A percentile compares a stretch with the other conserved stretches of the same genome.
These are phyloP conservation scores for Aspergillus novofumigatus DNA, from an alignment of 2,329 filamentous ascomycete genomes.

Conservation along the genomic window DNA sequence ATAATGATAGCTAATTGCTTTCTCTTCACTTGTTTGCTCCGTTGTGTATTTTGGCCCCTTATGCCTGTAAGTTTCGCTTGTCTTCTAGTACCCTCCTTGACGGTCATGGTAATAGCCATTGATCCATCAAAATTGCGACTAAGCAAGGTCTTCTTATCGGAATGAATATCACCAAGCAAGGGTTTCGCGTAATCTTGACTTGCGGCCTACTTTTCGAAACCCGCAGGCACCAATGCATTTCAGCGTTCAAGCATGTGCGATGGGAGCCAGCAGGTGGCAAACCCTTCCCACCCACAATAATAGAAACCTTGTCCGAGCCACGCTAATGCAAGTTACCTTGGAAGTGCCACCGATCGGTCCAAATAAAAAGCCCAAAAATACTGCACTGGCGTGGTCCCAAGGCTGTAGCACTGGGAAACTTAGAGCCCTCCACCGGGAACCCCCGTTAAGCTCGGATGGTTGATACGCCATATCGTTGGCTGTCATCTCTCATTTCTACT, in stretches of 20 bases:
- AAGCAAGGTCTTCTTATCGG: not conserved
- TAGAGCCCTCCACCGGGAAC: slow-evolving; percentile 21
- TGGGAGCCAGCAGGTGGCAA: not conserved
- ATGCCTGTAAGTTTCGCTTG: not conserved
- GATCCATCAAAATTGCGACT: not conserved
- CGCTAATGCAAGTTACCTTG: slow-evolving; percentile 39
- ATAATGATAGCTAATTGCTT: too few species aligned
- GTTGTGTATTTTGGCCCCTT: not conserved
- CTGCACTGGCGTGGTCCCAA: slow-evolving; percentile 24
- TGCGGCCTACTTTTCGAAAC: not conserved
- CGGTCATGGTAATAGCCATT: not conserved
- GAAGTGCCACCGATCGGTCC: slow-evolving; percentile 13
- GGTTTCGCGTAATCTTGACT: not conserved
- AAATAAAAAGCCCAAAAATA: slow-evolving; percentile 3
- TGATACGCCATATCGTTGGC: not conserved
- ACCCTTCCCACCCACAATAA: not conserved
- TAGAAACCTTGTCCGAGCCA: slow-evolving; percentile 18
- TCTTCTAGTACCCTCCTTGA: not conserved
- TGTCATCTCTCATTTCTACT: not conserved
- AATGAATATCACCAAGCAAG: not conserved
- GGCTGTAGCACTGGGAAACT: slow-evolving; percentile 35
- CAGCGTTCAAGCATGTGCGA: not conserved
- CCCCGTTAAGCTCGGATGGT: slow-evolving; percentile 1
- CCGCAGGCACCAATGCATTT: not conserved
- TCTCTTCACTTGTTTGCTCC: too few species aligned